Evolutionary conservation across 208 protist genomes (phyloP).

Genomic region (Acanthamoeba culbertsoni): DNA sequence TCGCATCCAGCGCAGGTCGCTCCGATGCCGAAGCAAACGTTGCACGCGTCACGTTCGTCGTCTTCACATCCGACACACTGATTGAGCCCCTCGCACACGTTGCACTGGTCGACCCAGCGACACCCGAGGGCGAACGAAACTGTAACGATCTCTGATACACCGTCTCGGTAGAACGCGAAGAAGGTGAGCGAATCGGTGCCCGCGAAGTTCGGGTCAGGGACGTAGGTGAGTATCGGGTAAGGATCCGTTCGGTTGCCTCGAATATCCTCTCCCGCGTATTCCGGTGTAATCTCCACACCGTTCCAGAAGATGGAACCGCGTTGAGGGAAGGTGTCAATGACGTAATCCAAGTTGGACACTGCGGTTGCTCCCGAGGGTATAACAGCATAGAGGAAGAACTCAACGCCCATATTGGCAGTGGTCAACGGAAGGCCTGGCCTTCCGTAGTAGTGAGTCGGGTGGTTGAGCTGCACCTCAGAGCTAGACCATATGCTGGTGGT

Average conservation of each 20-base stretch:
- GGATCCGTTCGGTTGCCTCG: background rate
- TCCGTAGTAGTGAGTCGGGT: background rate
- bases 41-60: background rate
- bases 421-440: background rate
- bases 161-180: background rate
- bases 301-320: background rate
- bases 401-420: background rate
- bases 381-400: background rate
- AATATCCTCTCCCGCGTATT: background rate
- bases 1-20: background rate
- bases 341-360: background rate
- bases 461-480: background rate
- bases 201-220: background rate
- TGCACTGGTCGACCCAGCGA: background rate
- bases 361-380: background rate
- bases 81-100: background rate
- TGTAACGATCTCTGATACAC: background rate
- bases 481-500: background rate
- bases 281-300: background rate
- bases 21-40: background rate
- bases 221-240: background rate
- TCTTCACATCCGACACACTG: background rate
- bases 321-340: background rate
- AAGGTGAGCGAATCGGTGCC: background rate
- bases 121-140: background rate